These are phyloP conservation scores for Chlamydomonas incerta DNA, from an alignment of 139 green algal species.

Conservation along the genomic window DNA sequence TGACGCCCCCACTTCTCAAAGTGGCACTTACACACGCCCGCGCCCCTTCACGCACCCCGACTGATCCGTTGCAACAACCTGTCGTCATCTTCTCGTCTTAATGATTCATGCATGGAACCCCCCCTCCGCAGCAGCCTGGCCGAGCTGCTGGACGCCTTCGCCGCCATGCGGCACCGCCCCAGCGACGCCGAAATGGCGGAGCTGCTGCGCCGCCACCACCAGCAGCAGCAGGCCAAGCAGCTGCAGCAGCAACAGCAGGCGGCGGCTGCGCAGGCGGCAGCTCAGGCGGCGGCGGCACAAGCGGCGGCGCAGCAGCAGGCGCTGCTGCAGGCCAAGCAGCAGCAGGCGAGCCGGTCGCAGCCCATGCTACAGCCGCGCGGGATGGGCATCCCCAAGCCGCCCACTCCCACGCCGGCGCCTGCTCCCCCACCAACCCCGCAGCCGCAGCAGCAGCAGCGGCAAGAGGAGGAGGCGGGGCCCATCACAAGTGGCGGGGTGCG, in stretches of 20 bases:
- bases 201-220: slow-evolving; percentile 19
- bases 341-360: background rate
- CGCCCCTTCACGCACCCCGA: no score
- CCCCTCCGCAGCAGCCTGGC: slow-evolving; percentile 1
- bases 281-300: background rate
- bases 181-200: slow-evolving; percentile 8
- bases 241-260: background rate
- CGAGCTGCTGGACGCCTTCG: slow-evolving; percentile 35
- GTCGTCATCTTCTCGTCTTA: background rate
- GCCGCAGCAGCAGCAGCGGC: no score
- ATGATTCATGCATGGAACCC: no score
- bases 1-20: no score
- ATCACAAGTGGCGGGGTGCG: no score
- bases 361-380: background rate
- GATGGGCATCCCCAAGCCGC: background rate
- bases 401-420: no score
- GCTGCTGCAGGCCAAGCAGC: no score
- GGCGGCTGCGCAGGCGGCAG: background rate
- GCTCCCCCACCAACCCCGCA: no score
- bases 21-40: no score
- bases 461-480: no score
- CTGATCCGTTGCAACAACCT: no score
- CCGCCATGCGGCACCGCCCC: slow-evolving; percentile 31
- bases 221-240: slow-evolving; percentile 7
- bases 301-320: no score